Conservation (phyloP, 192 early-diverging fungal genomes). For the Paraglomus brasilianum region DNA sequence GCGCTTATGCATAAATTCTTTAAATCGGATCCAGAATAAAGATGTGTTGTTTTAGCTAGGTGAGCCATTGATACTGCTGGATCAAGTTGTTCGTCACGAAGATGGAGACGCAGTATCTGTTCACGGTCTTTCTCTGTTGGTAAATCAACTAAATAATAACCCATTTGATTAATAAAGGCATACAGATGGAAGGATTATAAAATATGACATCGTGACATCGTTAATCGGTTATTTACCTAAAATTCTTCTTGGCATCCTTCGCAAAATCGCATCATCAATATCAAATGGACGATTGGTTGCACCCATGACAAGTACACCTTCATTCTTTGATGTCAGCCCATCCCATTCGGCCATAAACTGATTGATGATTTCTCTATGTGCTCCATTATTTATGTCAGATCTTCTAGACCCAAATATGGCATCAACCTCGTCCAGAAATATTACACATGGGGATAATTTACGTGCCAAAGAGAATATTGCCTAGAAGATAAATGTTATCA, state of each 20-base stretch:
- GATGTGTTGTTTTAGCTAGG: slow-evolving; percentile 69
- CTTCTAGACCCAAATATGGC: slow-evolving; percentile 66
- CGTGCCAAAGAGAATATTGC: slow-evolving; percentile 92
- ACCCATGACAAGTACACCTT: slow-evolving; percentile 82
- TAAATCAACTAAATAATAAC: slow-evolving; percentile 70
- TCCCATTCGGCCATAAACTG: slow-evolving; percentile 99
- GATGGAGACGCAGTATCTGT: slow-evolving; percentile 71
- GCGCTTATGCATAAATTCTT: slow-evolving; percentile 94
- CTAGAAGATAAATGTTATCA: slow-evolving; percentile 32
- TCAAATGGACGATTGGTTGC: slow-evolving; percentile 97
- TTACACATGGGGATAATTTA: slow-evolving; percentile 89
- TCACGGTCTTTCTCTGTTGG: slow-evolving; percentile 74
- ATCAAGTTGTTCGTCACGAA: slow-evolving; percentile 76
- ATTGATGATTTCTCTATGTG: slow-evolving; percentile 80
- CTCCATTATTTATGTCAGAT: slow-evolving; percentile 44
- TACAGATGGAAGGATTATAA: slow-evolving; percentile 4
- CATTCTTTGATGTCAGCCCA: slow-evolving; percentile 71
- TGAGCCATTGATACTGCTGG: slow-evolving; percentile 54
- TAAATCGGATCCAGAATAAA: slow-evolving; percentile 91
- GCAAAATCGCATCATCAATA: slow-evolving; percentile 93
- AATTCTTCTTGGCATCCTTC: slow-evolving; percentile 87
- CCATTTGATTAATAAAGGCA: background rate
- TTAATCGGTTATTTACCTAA: slow-evolving; percentile 52
- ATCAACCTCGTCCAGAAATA: slow-evolving; percentile 97
- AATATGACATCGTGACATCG: background rate